Base-by-base conservation (phyloP, 2,329 filamentous ascomycete species). In the Pestalotiopsis sp. region DNA sequence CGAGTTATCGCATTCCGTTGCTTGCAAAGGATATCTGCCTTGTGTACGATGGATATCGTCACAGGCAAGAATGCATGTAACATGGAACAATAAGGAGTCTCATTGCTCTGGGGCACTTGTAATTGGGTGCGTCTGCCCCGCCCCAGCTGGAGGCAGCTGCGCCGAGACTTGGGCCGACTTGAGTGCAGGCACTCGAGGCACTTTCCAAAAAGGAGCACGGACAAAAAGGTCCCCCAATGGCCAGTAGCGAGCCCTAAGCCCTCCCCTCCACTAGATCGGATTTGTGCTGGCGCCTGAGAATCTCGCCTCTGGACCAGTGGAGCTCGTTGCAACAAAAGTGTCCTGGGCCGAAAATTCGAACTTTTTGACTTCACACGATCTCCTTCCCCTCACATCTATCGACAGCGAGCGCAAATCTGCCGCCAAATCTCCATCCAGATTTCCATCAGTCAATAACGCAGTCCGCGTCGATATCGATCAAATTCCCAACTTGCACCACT, bases 401-500 rank as follows among this genome's bases (percentile, higher is more conserved):
- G 77, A 78, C 79, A 82, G 79, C 78, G 78, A 80, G 80, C 80
- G 81, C 81, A 82, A 86, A 86, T 87, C 85, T 85, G 84, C 81
- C 77, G 72, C 77, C 75, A 75, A 78, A 72, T 58, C 52, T 63
- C 38, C 73, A 81, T 78, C 79, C 83, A 86, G 84, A 86, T 86
- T 86, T 85, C 72, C 80, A 82, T 82, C 83, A 84, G 83, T 77
- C 79, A 82, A 81, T 78, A 52, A 77, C 79, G 74, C 78, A 76
- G 79, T 83, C 86, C 85, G 83, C 84, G 76, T 81, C 78, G 77
- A 77, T 77, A 79, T 77, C 73, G 74, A 77, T 73, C 77, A 79
- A 80, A 79, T 72, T 78, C 81, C 70, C 72, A 66, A 74, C 74
- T 70, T 73, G 79, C 77, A 80, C 79, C 77, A 80, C 79, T 85